phyloP scores from a whole-genome alignment of 2,329 filamentous ascomycete species.

The Aspergillus brasiliensis region DNA sequence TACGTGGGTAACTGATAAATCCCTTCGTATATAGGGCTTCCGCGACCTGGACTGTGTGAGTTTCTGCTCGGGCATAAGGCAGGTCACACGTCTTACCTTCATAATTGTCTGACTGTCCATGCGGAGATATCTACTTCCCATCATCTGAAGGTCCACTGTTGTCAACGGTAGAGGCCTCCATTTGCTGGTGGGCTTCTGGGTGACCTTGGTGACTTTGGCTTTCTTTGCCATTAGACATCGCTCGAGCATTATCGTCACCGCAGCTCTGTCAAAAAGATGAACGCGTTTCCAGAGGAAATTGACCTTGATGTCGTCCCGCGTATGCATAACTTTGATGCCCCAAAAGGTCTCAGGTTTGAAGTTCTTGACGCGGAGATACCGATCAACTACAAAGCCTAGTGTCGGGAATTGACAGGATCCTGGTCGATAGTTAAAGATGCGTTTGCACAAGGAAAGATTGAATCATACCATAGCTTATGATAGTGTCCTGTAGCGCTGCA shows the following conservation, averaged over 20 bases:
- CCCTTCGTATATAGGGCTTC: conserved; percentile 90
- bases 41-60: conserved; percentile 54
- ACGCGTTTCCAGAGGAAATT: conserved; percentile 81
- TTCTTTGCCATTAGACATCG: conserved; percentile 74
- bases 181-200: conserved; percentile 88
- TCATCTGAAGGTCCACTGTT: conserved; percentile 95
- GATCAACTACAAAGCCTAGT: conserved; percentile 92
- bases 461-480: conserved; percentile 76
- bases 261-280: conserved; percentile 84
- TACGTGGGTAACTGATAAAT: conserved; percentile 96
- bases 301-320: conserved; percentile 74
- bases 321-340: conserved; percentile 83
- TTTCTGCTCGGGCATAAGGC: neutral
- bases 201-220: conserved; percentile 80
- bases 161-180: conserved; percentile 93
- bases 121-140: conserved; percentile 83
- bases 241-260: conserved; percentile 81
- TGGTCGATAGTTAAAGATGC: conserved; percentile 32
- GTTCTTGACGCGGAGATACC: conserved; percentile 90
- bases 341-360: conserved; percentile 93
- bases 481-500: conserved; percentile 62
- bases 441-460: neutral
- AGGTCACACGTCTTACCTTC: conserved; percentile 53
- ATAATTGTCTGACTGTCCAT: conserved; percentile 92
- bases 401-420: conserved; percentile 96